These are phyloP conservation scores for Penicillium canescens DNA, from an alignment of 495 filamentous ascomycete species.

Conservation along the genomic window DNA sequence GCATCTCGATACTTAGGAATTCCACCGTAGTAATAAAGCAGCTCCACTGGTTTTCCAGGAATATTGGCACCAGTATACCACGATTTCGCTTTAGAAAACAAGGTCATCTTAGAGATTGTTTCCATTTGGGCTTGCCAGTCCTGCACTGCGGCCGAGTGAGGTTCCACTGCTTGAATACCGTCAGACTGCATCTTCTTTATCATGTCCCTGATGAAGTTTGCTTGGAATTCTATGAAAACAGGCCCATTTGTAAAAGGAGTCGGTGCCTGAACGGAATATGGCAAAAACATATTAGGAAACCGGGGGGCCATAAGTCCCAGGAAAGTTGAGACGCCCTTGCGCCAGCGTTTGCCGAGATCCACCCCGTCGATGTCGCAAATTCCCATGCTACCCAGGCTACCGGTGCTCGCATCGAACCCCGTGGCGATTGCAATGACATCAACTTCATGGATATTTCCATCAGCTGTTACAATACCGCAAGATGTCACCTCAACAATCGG, in stretches of 20 bases:
- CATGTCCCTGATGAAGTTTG: conserved; percentile 49
- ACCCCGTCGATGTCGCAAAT: conserved; percentile 40
- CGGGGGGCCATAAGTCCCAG: conserved; percentile 48
- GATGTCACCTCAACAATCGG: conserved; percentile 45
- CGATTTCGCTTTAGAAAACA: conserved; percentile 42
- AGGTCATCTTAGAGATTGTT: conserved; percentile 39
- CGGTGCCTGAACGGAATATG: conserved; percentile 48
- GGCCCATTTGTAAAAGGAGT: conserved; percentile 54
- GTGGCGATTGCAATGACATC: conserved; percentile 56
- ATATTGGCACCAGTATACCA: conserved; percentile 44
- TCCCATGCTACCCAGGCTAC: conserved; percentile 49
- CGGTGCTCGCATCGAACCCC: conserved; percentile 54
- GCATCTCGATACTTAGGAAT: conserved; percentile 17
- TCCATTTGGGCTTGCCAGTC: conserved; percentile 41
- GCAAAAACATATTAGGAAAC: conserved; percentile 57
- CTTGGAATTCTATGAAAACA: conserved; percentile 46
- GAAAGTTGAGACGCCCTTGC: conserved; percentile 42
- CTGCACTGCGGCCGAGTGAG: conserved; percentile 44
- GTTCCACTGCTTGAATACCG: conserved; percentile 40
- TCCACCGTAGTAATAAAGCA: conserved; percentile 38
- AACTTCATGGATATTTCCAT: conserved; percentile 43
- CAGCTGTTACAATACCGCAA: conserved; percentile 42
- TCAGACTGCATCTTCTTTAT: conserved; percentile 42
- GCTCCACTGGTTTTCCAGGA: conserved; percentile 46
- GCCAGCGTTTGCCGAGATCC: conserved; percentile 45